Evolutionary conservation across 140 eudicot genomes (phyloP), one percentile per base, ranked within the genome.

Genomic region (Oenanthe javanica): DNA sequence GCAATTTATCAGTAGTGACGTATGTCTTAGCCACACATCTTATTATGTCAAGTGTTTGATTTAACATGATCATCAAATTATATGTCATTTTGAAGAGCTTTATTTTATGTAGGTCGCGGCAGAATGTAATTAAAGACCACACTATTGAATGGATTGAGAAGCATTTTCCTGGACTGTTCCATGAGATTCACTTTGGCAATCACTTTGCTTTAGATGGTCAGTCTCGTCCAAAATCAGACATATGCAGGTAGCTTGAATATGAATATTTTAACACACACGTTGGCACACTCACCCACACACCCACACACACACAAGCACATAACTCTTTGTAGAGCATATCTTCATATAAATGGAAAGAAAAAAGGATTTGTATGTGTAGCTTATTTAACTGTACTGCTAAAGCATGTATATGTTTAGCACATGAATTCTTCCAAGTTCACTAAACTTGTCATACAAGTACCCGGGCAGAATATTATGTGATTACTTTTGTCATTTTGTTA

Each of bases 141-240:
- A 89, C 93, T 31, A 82, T 89, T 78, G 88, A 85, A 83, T 89
- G 93, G 93, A 83, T 89, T 43, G 89, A 87, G 82, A 87, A 70
- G 74, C 87, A 89, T 76, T 89, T 76, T 75, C 91, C 89, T 13
- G 91, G 91, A 16, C 80, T 89, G 59, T 89, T 89, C 75, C 86
- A 84, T 64, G 93, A 87, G 84, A 89, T 70, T 25, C 71, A 63
- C 40, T 63, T 63, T 25, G 71, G 71, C 71, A 63, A 89, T 79
- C 93, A 89, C 88, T 89, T 87, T 47, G 93, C 93, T 77, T 73
- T 89, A 64, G 86, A 89, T 23, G 93, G 93, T 49, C 46, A 76
- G 54, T 85, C 91, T 19, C 84, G 83, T 78, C 84, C 89, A 31
- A 89, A 89, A 84, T 87, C 93, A 47, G 93, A 89, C 4, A 89